phyloP scores from a whole-genome alignment of 1,284 basidiomycete species.

The Phellopilus nigrolimitatus region DNA sequence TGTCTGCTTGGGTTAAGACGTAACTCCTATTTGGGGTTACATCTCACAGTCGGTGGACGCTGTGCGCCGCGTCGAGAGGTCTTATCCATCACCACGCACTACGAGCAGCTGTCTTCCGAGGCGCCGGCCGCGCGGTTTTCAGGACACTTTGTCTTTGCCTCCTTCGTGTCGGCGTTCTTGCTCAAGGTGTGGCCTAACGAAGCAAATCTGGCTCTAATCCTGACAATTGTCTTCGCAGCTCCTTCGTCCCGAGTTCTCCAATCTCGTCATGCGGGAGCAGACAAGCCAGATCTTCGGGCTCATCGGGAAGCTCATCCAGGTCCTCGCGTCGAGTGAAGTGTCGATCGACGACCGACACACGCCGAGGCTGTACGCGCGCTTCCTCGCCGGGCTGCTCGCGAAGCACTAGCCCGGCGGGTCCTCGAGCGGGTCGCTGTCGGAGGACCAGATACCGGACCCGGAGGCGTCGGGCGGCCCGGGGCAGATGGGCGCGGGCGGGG shows the following conservation, averaged over 20 bases:
- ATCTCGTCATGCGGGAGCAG: slow-evolving; percentile 54
- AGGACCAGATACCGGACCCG: slow-evolving; percentile 31
- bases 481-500: slow-evolving; percentile 26
- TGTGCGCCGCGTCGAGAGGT: too few species aligned
- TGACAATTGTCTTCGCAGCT: slow-evolving; percentile 40
- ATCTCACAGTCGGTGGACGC: too few species aligned
- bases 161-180: slow-evolving; percentile 82
- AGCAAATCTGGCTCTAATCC: not conserved
- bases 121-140: too few species aligned
- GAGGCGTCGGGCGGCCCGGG: slow-evolving; percentile 7
- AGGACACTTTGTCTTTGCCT: slow-evolving; percentile 80
- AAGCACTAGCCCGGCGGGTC: slow-evolving; percentile 63
- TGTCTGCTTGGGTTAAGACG: too few species aligned
- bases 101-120: too few species aligned
- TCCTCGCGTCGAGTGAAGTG: slow-evolving; percentile 64
- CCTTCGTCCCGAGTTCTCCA: slow-evolving; percentile 66
- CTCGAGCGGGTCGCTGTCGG: slow-evolving; percentile 24
- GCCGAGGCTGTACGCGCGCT: slow-evolving; percentile 74
- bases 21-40: too few species aligned
- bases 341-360: slow-evolving; percentile 80
- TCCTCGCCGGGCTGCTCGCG: slow-evolving; percentile 63
- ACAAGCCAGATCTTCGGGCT: slow-evolving; percentile 66
- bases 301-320: slow-evolving; percentile 68
- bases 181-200: slow-evolving; percentile 55
- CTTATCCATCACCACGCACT: too few species aligned